Conservation (phyloP, 2,329 filamentous ascomycete species). For the Aspergillus persii region DNA sequence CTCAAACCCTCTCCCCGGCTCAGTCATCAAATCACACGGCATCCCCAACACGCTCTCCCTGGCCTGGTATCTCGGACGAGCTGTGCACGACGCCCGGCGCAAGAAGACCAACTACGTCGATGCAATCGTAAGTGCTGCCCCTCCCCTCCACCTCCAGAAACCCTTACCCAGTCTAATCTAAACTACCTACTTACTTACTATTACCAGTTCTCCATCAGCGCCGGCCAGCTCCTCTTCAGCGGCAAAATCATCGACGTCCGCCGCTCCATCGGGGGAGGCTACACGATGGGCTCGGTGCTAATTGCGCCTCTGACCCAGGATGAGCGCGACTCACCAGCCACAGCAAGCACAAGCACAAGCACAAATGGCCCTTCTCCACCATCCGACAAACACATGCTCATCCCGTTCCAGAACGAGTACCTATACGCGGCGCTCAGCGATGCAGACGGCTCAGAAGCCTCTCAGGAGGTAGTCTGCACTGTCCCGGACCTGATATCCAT, state of each 20-base stretch:
- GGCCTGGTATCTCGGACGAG: slow-evolving; percentile 31
- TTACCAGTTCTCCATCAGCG: slow-evolving; percentile 25
- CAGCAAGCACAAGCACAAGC: too few species aligned
- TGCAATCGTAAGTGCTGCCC: slow-evolving; percentile 35
- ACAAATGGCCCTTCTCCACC: too few species aligned
- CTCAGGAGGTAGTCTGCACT: too few species aligned
- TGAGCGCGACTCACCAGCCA: too few species aligned
- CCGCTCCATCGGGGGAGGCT: slow-evolving; percentile 37
- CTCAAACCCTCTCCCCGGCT: slow-evolving; percentile 24
- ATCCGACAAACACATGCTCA: slow-evolving; percentile 7
- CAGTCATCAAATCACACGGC: slow-evolving; percentile 24
- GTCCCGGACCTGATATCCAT: too few species aligned
- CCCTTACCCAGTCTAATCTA: too few species aligned
- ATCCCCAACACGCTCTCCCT: slow-evolving; percentile 31
- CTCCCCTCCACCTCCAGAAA: too few species aligned
- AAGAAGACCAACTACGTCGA: slow-evolving; percentile 37
- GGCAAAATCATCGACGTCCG: slow-evolving; percentile 48
- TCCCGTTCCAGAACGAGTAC: slow-evolving; percentile 32
- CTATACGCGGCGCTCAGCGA: slow-evolving; percentile 20
- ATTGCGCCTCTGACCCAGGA: too few species aligned
- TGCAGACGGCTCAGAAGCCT: too few species aligned
- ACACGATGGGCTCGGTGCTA: slow-evolving; percentile 36
- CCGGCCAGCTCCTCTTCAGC: slow-evolving; percentile 42
- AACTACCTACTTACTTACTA: slow-evolving; percentile 1
- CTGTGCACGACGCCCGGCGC: slow-evolving; percentile 24